Conservation (phyloP, 768 basidiomycete genomes). For the Punctularia strigosozonata region DNA sequence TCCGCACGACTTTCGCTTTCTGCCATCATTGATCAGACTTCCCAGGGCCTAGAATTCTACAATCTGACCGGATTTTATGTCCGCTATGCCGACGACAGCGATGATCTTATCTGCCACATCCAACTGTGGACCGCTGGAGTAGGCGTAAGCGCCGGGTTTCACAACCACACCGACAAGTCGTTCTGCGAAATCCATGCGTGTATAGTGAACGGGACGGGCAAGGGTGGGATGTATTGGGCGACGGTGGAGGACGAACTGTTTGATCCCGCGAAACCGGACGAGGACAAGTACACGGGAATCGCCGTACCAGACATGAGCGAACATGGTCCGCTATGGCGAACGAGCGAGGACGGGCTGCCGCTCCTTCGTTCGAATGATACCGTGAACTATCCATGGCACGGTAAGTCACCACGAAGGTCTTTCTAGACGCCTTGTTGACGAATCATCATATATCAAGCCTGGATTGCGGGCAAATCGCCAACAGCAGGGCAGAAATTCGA, state of each 20-base stretch:
- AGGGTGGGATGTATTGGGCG: slow-evolving; percentile 2
- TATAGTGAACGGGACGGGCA: slow-evolving; percentile 9
- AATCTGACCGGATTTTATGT: slow-evolving; percentile 18
- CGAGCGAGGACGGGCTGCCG: slow-evolving; percentile 5
- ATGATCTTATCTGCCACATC: slow-evolving; percentile 14
- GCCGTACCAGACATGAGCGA: slow-evolving; percentile 10
- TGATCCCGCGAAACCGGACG: slow-evolving; percentile 6
- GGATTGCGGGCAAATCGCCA: no score
- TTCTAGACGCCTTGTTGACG: slow-evolving; percentile 8
- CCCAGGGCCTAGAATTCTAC: slow-evolving; percentile 13
- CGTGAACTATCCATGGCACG: slow-evolving; percentile 15
- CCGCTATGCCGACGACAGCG: slow-evolving; percentile 14
- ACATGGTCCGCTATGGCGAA: slow-evolving; percentile 14
- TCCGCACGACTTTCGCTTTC: neutral
- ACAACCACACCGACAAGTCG: slow-evolving; percentile 7
- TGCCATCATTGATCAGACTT: neutral
- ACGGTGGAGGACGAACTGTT: slow-evolving; percentile 4
- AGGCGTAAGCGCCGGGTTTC: slow-evolving; percentile 7
- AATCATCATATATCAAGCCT: slow-evolving; percentile 6
- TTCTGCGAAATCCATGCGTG: slow-evolving; percentile 15
- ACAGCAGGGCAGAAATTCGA: slow-evolving; percentile 8
- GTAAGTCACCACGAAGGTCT: no score
- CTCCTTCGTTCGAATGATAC: slow-evolving; percentile 10
- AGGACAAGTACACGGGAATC: slow-evolving; percentile 7
- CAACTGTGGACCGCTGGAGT: slow-evolving; percentile 18